Evolutionary conservation across 2,329 filamentous ascomycete genomes (phyloP), one percentile per base, ranked within the genome.

Genomic region (Metarhizium guizhouense): DNA sequence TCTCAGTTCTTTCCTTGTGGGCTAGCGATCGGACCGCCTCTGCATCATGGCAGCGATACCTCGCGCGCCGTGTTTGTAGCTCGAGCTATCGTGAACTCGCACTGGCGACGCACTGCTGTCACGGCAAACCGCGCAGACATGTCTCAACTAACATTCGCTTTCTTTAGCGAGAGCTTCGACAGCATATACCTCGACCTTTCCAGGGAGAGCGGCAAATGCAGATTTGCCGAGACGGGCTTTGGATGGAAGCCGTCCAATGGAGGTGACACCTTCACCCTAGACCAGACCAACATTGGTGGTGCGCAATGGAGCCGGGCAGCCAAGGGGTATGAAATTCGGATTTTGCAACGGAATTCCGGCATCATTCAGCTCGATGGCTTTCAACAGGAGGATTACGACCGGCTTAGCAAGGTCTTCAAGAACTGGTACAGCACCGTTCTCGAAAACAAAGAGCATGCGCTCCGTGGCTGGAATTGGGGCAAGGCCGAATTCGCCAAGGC

Each of bases 391-490:
- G 93, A 99, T 71, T 89, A 90, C 63, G 94, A 99, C 62, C 89
- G 94, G 55, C 77, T 96, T 14, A 82, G 78, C 74, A 96, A 96
- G 71, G 84, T 94, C 63, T 96, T 99, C 81, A 97, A 96, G 76
- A 89, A 93, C 67, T 97, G 93, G 90, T 99, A 97, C 74, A 94
- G 90, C 74, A 87, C 94, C 66, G 91, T 86, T 65, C 81, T 99
- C 57, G 92, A 97, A 70, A 89, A 84, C 70, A 90, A 90, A 72
- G 94, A 99, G 73, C 94, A 97, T 72, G 91, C 94, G 29, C 77
- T 99, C 57, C 85, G 94, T 63, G 94, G 94, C 56, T 99, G 94
- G 94, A 99, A 99, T 71, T 99, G 94, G 95, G 94, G 94, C 66
- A 99, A 97, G 74, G 90, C 90, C 61, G 94, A 99, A 66, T 96